Evolutionary conservation across 768 basidiomycete species (phyloP).

Genomic region (Phylloporus sp.): DNA sequence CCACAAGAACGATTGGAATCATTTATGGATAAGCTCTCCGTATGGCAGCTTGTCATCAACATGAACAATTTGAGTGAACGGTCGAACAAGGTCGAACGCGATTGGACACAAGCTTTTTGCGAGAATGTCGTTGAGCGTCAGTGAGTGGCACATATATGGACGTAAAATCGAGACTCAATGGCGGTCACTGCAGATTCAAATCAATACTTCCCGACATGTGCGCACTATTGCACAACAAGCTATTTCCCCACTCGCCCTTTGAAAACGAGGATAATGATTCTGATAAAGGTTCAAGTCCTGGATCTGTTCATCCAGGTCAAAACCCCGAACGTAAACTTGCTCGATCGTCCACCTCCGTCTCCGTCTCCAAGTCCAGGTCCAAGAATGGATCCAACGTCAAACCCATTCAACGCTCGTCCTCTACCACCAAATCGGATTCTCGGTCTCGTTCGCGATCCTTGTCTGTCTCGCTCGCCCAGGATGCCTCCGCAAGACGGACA

Average conservation of each 20-base stretch:
- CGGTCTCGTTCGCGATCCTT: constrained; percentile 57
- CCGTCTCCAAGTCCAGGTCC: constrained; percentile 5
- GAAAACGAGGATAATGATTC: constrained; percentile 38
- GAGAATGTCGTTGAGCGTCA: constrained; percentile 61
- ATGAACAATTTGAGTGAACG: constrained; percentile 36
- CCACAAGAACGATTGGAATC: constrained; percentile 57
- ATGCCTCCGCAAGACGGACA: constrained; percentile 41
- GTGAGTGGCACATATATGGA: constrained; percentile 36
- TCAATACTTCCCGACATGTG: constrained; percentile 49
- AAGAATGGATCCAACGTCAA: constrained; percentile 8
- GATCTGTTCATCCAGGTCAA: constrained; percentile 5
- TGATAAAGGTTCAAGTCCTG: constrained; percentile 11
- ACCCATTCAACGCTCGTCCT: constrained; percentile 24
- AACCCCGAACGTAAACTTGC: constrained; percentile 10
- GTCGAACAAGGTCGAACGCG: constrained; percentile 35
- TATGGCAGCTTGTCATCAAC: constrained; percentile 60
- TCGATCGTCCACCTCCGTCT: constrained; percentile 10
- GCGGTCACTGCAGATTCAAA: constrained; percentile 47
- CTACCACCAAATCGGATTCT: constrained; percentile 19
- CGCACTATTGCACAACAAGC: constrained; percentile 56
- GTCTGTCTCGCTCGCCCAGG: constrained; percentile 68
- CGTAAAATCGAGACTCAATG: background rate
- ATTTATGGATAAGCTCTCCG: constrained; percentile 76
- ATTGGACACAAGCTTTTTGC: constrained; percentile 76
- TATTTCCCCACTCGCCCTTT: constrained; percentile 64